phyloP scores from a whole-genome alignment of 2,329 filamentous ascomycete genomes.

The Neophaeococcomyces aloes region DNA sequence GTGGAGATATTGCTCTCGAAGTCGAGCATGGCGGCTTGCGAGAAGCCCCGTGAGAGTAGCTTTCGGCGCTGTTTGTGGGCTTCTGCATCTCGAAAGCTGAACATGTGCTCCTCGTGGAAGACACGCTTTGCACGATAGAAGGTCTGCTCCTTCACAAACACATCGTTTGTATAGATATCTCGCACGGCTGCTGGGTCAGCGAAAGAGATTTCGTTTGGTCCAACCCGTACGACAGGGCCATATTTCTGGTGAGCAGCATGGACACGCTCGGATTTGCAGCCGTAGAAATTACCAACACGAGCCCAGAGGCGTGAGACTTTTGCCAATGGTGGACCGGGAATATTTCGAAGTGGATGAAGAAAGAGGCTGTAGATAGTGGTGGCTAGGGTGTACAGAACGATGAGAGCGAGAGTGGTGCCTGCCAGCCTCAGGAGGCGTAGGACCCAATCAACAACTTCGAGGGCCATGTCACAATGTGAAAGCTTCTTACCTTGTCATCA shows the following conservation, averaged over 20 bases:
- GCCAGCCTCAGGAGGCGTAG: too few relatives aligned
- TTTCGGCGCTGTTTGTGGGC: slow-evolving; percentile 13
- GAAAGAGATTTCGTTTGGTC: neutral
- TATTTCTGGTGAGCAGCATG: slow-evolving; percentile 5
- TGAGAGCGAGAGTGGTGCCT: too few relatives aligned
- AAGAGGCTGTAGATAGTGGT: neutral
- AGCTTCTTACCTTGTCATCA: too few relatives aligned
- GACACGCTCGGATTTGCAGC: slow-evolving; percentile 8
- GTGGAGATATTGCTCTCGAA: slow-evolving; percentile 7
- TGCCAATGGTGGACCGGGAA: neutral
- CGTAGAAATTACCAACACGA: neutral
- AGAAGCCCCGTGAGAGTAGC: slow-evolving; percentile 9
- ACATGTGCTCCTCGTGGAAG: slow-evolving; percentile 10
- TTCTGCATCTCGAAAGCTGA: slow-evolving; percentile 9
- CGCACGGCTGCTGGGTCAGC: neutral
- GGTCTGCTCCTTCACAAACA: slow-evolving; percentile 11
- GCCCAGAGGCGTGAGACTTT: slow-evolving; percentile 8
- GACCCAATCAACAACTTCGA: too few relatives aligned
- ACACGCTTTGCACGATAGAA: slow-evolving; percentile 12
- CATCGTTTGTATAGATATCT: slow-evolving; percentile 2
- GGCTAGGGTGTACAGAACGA: too few relatives aligned
- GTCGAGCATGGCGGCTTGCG: slow-evolving; percentile 9
- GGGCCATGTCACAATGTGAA: too few relatives aligned
- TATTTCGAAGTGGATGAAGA: neutral
- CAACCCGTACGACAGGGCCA: neutral